phyloP scores from a whole-genome alignment of 495 filamentous ascomycete genomes.

The Lasiosphaeris hirsuta region DNA sequence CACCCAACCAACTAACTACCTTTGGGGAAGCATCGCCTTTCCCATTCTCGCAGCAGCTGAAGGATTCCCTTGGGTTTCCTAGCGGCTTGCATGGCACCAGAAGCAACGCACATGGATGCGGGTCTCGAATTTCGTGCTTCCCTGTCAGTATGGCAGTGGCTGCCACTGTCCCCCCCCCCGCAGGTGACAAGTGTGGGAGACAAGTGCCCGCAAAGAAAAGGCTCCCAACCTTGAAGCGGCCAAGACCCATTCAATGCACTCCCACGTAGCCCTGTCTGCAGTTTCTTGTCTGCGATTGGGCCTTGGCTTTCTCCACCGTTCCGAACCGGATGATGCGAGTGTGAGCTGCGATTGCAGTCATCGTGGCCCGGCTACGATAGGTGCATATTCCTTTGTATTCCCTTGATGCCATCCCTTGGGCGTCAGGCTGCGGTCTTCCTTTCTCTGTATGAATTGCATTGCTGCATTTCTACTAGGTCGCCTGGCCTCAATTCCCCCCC shows the following conservation, averaged over 20 bases:
- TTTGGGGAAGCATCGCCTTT: too few relatives aligned
- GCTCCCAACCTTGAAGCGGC: not conserved
- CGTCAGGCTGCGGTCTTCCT: not conserved
- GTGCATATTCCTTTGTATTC: not conserved
- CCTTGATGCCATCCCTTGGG: too few relatives aligned
- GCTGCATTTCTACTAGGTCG: too few relatives aligned
- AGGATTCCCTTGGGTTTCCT: too few relatives aligned
- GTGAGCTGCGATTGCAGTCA: constrained; percentile 24
- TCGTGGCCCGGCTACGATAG: not conserved
- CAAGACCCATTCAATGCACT: constrained; percentile 17
- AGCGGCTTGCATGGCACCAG: constrained; percentile 12
- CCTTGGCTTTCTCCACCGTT: constrained; percentile 5
- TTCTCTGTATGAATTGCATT: not conserved
- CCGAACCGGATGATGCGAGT: constrained; percentile 21
- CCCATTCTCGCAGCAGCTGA: too few relatives aligned
- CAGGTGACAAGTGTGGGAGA: not conserved
- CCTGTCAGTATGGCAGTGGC: not conserved
- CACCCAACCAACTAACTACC: not conserved
- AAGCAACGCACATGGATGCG: not conserved
- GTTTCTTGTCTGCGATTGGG: constrained; percentile 1
- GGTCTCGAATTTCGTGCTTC: not conserved
- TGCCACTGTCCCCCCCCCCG: not conserved
- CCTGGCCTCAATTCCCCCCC: too few relatives aligned
- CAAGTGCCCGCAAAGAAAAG: not conserved
- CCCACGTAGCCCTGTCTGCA: constrained; percentile 14